A percentile compares a stretch with the other conserved stretches of the same genome.
Conservation (phyloP, 1,139 yeast genomes). For the Protomyces pachydermus region DNA sequence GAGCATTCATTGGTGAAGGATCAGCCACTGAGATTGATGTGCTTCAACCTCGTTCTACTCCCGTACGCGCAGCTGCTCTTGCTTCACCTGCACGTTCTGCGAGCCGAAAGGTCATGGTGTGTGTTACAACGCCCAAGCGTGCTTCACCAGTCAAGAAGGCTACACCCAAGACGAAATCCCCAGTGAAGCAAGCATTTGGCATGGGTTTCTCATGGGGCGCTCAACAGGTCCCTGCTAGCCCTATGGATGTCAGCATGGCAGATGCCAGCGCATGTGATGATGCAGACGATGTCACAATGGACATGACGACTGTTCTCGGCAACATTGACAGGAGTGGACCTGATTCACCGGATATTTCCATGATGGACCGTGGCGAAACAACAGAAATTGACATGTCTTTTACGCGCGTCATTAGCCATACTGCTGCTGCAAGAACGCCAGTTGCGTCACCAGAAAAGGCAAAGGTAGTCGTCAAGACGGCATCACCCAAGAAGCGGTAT, state of each 20-base stretch:
- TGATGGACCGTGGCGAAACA: background rate
- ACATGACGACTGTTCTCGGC: constrained; percentile 34
- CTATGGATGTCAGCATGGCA: constrained; percentile 26
- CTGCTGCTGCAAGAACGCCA: background rate
- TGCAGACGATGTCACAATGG: constrained; percentile 34
- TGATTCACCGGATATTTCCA: background rate
- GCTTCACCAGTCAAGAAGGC: background rate
- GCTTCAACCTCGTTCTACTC: constrained; percentile 3
- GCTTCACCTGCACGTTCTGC: constrained; percentile 14
- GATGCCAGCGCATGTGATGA: constrained; percentile 22
- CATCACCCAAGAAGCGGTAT: background rate
- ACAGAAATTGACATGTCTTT: background rate
- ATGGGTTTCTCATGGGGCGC: constrained; percentile 10
- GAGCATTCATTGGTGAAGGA: constrained; percentile 25
- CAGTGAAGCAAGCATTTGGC: background rate
- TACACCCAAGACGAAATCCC: background rate
- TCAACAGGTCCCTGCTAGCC: background rate
- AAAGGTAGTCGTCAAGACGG: background rate
- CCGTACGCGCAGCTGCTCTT: background rate
- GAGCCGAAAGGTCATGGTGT: background rate
- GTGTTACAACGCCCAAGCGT: background rate
- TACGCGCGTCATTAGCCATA: background rate
- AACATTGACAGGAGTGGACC: constrained; percentile 6
- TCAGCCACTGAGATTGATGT: constrained; percentile 19
- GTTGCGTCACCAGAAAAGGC: background rate